These are phyloP conservation scores for Rhodomyrtus tomentosa DNA, from an alignment of 345 rosid genomes.

Conservation along the genomic window DNA sequence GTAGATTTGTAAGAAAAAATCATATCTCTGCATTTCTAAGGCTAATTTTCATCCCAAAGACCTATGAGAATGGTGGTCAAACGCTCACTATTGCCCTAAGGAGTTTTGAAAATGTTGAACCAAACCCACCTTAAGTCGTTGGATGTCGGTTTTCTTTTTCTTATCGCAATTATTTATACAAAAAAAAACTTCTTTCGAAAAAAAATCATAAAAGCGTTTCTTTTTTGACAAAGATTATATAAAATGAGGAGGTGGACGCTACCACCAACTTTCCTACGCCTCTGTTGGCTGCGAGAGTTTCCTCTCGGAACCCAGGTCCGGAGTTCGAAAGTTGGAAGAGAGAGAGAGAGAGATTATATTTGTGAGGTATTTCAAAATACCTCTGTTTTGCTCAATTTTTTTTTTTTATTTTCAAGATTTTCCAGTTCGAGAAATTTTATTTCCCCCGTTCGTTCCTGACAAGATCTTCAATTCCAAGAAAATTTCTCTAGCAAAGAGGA, in stretches of 20 bases:
- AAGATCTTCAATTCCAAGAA: background rate
- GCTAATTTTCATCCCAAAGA: too few species aligned
- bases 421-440: background rate
- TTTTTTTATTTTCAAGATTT: background rate
- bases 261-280: background rate
- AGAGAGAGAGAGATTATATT: background rate
- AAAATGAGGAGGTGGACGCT: fast-evolving
- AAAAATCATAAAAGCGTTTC: background rate
- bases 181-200: too few species aligned
- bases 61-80: too few species aligned
- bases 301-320: background rate
- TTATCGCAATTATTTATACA: too few species aligned
- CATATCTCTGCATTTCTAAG: too few species aligned
- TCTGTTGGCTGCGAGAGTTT: background rate
- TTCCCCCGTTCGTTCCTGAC: background rate
- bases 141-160: too few species aligned
- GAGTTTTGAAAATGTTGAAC: too few species aligned
- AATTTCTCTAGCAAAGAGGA: background rate
- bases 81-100: too few species aligned
- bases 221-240: background rate
- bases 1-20: too few species aligned
- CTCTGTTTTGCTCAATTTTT: background rate
- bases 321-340: background rate
- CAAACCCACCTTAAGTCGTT: too few species aligned
- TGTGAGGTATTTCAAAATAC: background rate